Evolutionary conservation across 2,329 filamentous ascomycete genomes (phyloP).

Genomic region (Claviceps pazoutovae): DNA sequence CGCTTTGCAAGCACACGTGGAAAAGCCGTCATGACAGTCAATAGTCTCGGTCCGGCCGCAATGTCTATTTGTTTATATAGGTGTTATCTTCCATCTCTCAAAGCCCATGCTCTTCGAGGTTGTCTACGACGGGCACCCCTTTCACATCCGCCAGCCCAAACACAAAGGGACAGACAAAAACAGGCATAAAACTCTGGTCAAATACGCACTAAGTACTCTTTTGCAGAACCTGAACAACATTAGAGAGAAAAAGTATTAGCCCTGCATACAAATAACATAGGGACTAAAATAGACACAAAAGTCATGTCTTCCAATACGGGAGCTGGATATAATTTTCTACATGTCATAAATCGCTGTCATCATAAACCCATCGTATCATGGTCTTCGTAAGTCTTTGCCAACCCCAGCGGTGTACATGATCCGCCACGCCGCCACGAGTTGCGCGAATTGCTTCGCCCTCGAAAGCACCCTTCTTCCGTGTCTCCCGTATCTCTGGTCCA

Average conservation of each 20-base stretch:
- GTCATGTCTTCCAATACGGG: not conserved
- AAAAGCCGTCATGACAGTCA: not conserved
- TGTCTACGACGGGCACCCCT: not conserved
- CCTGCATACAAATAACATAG: not conserved
- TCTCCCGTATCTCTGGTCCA: not conserved
- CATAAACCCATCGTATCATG: constrained; percentile 6
- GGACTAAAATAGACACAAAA: not conserved
- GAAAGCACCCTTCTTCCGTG: too few species aligned
- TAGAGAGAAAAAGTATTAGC: not conserved
- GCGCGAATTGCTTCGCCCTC: not conserved
- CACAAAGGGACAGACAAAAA: not conserved
- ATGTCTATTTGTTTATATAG: constrained; percentile 8
- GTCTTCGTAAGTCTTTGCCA: constrained; percentile 3
- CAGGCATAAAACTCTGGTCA: not conserved
- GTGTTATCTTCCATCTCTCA: not conserved
- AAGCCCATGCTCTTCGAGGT: not conserved
- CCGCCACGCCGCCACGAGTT: too few species aligned
- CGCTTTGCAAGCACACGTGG: not conserved
- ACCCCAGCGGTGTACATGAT: not conserved
- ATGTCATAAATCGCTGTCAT: constrained; percentile 3
- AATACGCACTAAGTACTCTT: too few species aligned
- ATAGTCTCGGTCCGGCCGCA: not conserved
- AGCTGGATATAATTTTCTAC: not conserved
- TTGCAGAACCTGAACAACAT: not conserved
- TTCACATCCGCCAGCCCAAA: not conserved